Conservation (phyloP, 306 rosid genomes). For the Arachis stenosperma region DNA sequence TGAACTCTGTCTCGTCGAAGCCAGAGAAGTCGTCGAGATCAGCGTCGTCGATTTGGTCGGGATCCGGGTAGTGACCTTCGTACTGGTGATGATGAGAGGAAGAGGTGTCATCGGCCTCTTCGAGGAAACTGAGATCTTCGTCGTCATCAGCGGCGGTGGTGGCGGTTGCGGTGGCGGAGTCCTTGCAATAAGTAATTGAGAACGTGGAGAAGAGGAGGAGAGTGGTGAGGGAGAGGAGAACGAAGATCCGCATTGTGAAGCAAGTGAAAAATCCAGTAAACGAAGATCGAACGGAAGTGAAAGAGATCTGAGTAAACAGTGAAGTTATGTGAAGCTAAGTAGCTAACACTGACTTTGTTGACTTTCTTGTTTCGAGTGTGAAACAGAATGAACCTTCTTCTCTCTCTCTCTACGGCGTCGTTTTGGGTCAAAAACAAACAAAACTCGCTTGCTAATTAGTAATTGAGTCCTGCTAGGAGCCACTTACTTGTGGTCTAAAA, state of each 20-base stretch:
- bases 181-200: constrained; percentile 47
- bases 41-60: constrained; percentile 34
- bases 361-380: not conserved
- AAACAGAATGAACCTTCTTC: not conserved
- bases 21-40: constrained; percentile 68
- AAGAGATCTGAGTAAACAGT: constrained; percentile 13
- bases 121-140: constrained; percentile 93
- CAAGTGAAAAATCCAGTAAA: not conserved
- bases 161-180: constrained; percentile 34
- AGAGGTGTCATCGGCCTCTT: constrained; percentile 56
- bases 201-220: constrained; percentile 73
- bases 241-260: constrained; percentile 59
- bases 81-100: not conserved
- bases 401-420: constrained; percentile 20
- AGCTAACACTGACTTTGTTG: constrained; percentile 25
- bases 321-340: not conserved
- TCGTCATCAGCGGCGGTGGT: constrained; percentile 55
- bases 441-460: not conserved
- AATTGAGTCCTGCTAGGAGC: no score
- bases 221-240: constrained; percentile 54
- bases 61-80: constrained; percentile 37
- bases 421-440: not conserved
- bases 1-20: constrained; percentile 50
- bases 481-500: no score
- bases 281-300: not conserved